Base-by-base conservation (phyloP, 306 rosid species). In the Prunus mira region DNA sequence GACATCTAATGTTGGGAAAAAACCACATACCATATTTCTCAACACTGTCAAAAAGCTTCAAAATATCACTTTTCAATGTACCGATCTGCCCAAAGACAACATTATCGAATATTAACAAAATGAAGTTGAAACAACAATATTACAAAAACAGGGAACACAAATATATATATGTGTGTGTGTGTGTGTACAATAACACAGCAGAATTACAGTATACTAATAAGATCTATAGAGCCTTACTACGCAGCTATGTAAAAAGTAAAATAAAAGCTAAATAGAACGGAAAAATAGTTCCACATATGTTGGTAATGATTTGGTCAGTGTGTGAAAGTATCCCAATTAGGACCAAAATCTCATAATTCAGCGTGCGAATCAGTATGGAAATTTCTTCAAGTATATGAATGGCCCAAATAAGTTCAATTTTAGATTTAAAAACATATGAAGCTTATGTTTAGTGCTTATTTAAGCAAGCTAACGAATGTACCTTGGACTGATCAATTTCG, bases 41-140 rank as follows among this genome's bases (percentile, higher is more conserved):
- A 77, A 93, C 81, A 80, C 91, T 89, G 88, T 93, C 99, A 75
- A 96, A 96, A 80, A 96, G 99, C 87, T 96, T 96, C 84, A 84
- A 66, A 76, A 93, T 81, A 77, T 93, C 99, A 77, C 77, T 93
- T 79, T 91, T 93, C 75, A 96, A 86, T 50, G 76, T 86, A 61
- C 81, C 88, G 78, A 91, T 85, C 99, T 96, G 97, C 80, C 56
- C 85, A 78, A 50, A 67, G 50, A 65, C 75, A 68, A 41, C 25
- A 73, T 83, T 75, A 73, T 54, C 34, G 27, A 52, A 38, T 19
- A 75, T 49, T 57, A 41, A 75, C 32, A 65, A 24, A 25, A 72
- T 8, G 41, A 58, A 80, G 49, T 27, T 6, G 18, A 18, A 67
- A 32, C 9, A 43, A 63, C 58, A 24, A 57, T 22, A 83, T 66